Conservation (phyloP, 805 yeast species). For the Yarrowia sp. region DNA sequence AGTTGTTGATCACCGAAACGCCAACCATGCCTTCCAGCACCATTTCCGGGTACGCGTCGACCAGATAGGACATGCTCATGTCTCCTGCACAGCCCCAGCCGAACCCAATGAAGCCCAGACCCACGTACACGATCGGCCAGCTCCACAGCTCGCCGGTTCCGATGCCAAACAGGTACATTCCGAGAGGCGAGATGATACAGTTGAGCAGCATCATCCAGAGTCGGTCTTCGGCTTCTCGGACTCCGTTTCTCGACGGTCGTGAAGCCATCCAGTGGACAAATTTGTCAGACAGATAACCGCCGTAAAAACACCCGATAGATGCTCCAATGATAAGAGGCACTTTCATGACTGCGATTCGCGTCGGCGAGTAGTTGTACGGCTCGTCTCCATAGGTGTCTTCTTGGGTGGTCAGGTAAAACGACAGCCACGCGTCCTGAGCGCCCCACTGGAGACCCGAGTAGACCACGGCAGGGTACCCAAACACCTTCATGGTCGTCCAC, state of each 20-base stretch:
- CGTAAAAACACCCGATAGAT: slow-evolving; percentile 56
- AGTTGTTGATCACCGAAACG: slow-evolving; percentile 63
- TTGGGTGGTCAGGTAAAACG: slow-evolving; percentile 76
- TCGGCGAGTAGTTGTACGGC: slow-evolving; percentile 70
- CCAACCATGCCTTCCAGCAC: slow-evolving; percentile 64
- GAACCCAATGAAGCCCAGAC: slow-evolving; percentile 62
- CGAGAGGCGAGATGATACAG: slow-evolving; percentile 60
- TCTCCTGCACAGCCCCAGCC: slow-evolving; percentile 68
- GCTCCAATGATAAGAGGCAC: slow-evolving; percentile 68
- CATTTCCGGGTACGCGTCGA: slow-evolving; percentile 63
- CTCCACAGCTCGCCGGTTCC: slow-evolving; percentile 62
- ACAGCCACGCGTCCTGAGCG: slow-evolving; percentile 74
- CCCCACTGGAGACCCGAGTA: slow-evolving; percentile 79
- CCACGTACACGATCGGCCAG: slow-evolving; percentile 64
- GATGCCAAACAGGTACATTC: slow-evolving; percentile 66
- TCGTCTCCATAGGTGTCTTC: slow-evolving; percentile 68
- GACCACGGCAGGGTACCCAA: slow-evolving; percentile 59
- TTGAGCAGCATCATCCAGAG: slow-evolving; percentile 60
- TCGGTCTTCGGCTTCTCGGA: slow-evolving; percentile 63
- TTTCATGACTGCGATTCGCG: slow-evolving; percentile 77
- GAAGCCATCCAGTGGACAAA: slow-evolving; percentile 63
- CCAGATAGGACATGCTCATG: slow-evolving; percentile 61
- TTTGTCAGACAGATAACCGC: slow-evolving; percentile 61
- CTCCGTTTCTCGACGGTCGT: slow-evolving; percentile 54
- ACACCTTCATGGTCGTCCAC: slow-evolving; percentile 53